These are phyloP conservation scores for Wickerhamomyces ciferrii DNA, from an alignment of 805 yeast genomes.

Conservation along the genomic window DNA sequence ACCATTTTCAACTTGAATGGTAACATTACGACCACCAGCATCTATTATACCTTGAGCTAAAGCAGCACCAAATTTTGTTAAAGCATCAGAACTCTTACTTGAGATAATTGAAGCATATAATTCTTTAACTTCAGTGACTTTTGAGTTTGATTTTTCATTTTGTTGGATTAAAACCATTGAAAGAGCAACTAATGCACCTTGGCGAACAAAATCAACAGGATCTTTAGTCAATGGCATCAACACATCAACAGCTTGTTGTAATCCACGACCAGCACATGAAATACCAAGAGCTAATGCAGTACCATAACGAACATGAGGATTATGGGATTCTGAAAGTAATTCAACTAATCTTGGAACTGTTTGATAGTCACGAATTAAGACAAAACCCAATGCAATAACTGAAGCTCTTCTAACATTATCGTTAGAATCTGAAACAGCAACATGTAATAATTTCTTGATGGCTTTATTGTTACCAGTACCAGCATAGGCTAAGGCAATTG, in stretches of 20 bases:
- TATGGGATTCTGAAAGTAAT: slow-evolving; percentile 86
- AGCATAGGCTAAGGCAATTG: slow-evolving; percentile 92
- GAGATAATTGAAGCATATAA: slow-evolving; percentile 69
- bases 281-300: slow-evolving; percentile 96
- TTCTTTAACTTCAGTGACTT: slow-evolving; percentile 73
- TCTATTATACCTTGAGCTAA: slow-evolving; percentile 96
- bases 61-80: slow-evolving; percentile 97
- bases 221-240: slow-evolving; percentile 90
- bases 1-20: slow-evolving; percentile 81
- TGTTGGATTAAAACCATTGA: slow-evolving; percentile 88
- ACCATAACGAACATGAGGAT: slow-evolving; percentile 98
- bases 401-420: slow-evolving; percentile 97
- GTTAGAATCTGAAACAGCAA: slow-evolving; percentile 93
- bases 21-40: slow-evolving; percentile 98
- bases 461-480: slow-evolving; percentile 93
- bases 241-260: slow-evolving; percentile 84
- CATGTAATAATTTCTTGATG: slow-evolving; percentile 78
- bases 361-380: slow-evolving; percentile 82
- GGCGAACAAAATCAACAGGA: slow-evolving; percentile 95
- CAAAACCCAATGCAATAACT: slow-evolving; percentile 86
- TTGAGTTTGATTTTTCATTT: slow-evolving; percentile 77
- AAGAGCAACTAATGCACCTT: slow-evolving; percentile 91
- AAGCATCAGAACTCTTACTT: slow-evolving; percentile 91
- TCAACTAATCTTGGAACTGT: slow-evolving; percentile 96
- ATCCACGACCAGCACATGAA: slow-evolving; percentile 92